Evolutionary conservation across 75 land plant genomes (phyloP), one percentile per base, ranked within the genome.

Genomic region (Larix kaempferi): DNA sequence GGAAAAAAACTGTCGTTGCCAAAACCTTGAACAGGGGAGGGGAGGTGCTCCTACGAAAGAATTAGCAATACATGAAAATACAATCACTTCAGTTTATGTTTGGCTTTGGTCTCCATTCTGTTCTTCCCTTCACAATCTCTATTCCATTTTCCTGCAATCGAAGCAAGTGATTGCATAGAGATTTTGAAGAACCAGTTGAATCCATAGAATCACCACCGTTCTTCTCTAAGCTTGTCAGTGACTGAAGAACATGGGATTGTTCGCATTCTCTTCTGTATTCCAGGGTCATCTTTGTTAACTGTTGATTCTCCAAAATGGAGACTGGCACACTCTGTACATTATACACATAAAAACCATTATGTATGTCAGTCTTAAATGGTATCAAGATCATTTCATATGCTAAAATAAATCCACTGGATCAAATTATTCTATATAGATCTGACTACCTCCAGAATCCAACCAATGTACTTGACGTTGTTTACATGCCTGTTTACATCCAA

Each of bases 181-280:
- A 35, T 8, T 65, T 1, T 71, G 37, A 77, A 56, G 73, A 4
- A 2, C 22, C 49, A 21, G 56, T 82, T 64, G 78, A 82, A 57
- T 59, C 16, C 2, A 71, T 79, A 26, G 41, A 73, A 3, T 65
- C 80, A 0, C 78, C 74, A 12, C 76, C 77, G 15, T 27, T 82
- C 54, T 49, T 49, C 13, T 86, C 84, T 19, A 92, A 86, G 17
- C 91, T 81, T 26, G 92, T 89, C 14, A 93, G 84, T 11, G 98
- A 93, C 78, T 93, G 88, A 76, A 95, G 80, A 57, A 92, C 88
- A 55, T 89, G 90, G 82, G 91, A 82, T 56, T 77, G 90, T 39
- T 87, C 84, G 54, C 98, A 94, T 78, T 96, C 99, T 69, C 88
- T 82, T 82, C 98, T 77, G 88, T 94, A 94, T 80, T 96, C 98